Percentiles rank a stretch among this genome's conserved stretches.
phyloP scores from a whole-genome alignment of 176 grass and related monocot species.

The Phragmites australis region DNA sequence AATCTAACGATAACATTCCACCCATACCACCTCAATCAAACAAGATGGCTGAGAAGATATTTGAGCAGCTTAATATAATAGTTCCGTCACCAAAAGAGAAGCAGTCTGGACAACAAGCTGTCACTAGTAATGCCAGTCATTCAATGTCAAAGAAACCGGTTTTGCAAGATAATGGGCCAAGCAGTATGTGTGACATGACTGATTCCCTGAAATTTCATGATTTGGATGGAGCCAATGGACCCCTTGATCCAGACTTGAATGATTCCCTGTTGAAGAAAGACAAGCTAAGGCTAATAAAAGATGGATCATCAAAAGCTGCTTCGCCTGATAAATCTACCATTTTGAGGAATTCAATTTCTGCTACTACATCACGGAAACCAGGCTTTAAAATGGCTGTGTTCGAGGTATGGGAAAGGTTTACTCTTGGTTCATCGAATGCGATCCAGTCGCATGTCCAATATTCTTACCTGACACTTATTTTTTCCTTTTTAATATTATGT shows the following conservation, averaged over 20 bases:
- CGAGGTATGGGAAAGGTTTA: constrained; percentile 38
- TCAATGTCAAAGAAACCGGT: constrained; percentile 27
- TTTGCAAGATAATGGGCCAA: constrained; percentile 36
- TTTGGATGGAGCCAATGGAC: constrained; percentile 33
- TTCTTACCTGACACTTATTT: neutral
- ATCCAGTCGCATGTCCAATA: neutral
- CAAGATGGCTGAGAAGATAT: constrained; percentile 80
- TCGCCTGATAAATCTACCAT: constrained; percentile 33
- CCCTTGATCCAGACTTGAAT: constrained; percentile 34
- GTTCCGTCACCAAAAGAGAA: constrained; percentile 59
- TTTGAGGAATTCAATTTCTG: constrained; percentile 31
- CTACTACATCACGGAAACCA: constrained; percentile 41
- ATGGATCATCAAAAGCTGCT: constrained; percentile 39
- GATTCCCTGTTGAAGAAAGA: constrained; percentile 41
- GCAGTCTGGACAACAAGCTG: constrained; percentile 27
- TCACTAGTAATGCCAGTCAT: constrained; percentile 13
- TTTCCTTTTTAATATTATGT: constrained; percentile 1
- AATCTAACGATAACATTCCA: constrained; percentile 45
- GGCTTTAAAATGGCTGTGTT: constrained; percentile 62
- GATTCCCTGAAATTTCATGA: constrained; percentile 42
- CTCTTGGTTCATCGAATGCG: constrained; percentile 1
- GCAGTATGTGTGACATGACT: constrained; percentile 14
- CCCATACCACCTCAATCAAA: constrained; percentile 53
- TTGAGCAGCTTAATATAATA: constrained; percentile 77
- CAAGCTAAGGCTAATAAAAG: constrained; percentile 29